These are phyloP conservation scores for Chytriomyces sp. DNA, from an alignment of 192 early-diverging fungal genomes.

Conservation along the genomic window DNA sequence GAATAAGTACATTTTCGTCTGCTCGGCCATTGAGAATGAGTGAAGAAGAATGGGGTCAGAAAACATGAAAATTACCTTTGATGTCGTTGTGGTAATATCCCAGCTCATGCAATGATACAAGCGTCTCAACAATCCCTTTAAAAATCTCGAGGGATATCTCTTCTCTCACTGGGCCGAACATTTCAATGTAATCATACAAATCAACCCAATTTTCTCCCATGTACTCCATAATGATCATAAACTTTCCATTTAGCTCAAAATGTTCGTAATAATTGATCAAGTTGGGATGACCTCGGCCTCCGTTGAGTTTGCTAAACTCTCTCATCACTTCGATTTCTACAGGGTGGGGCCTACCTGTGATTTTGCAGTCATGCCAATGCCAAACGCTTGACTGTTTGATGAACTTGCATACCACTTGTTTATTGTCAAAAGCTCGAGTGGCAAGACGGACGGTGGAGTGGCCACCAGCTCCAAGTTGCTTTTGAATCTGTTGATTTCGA, in stretches of 20 bases:
- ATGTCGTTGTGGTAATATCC: conserved; percentile 61
- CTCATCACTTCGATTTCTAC: conserved; percentile 52
- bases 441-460: conserved; percentile 55
- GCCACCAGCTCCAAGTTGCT: conserved; percentile 53
- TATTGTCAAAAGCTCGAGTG: conserved; percentile 8
- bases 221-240: conserved; percentile 61
- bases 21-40: not conserved
- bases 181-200: conserved; percentile 57
- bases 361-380: conserved; percentile 44
- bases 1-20: conserved; percentile 64
- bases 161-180: conserved; percentile 50
- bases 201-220: conserved; percentile 60
- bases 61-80: conserved; percentile 59
- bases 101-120: conserved; percentile 36
- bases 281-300: conserved; percentile 17
- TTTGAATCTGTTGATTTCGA: conserved; percentile 40
- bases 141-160: conserved; percentile 45
- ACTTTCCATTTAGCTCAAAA: conserved; percentile 41
- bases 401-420: conserved; percentile 50
- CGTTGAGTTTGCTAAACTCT: conserved; percentile 23
- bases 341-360: conserved; percentile 29
- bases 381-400: conserved; percentile 48
- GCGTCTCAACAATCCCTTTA: conserved; percentile 42
- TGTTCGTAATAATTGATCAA: conserved; percentile 50
- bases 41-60: not conserved